These are phyloP conservation scores for Comarum palustre DNA, from an alignment of 306 rosid genomes.

Conservation along the genomic window DNA sequence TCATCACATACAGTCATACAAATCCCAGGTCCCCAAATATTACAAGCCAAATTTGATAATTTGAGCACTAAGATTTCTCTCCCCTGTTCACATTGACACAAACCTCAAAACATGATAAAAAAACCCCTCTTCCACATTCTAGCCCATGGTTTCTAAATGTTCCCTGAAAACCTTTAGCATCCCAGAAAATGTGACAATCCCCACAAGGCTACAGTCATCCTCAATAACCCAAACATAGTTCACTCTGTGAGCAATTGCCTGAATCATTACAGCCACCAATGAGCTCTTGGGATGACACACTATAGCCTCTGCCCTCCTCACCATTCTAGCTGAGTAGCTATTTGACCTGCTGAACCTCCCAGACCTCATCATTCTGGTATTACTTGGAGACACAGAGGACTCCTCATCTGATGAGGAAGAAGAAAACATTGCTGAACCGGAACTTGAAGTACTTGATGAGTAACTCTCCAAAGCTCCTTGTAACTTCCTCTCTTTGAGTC, in stretches of 20 bases:
- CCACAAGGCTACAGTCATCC: constrained; percentile 80
- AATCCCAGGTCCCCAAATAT: constrained; percentile 12
- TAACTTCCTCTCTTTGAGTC: constrained; percentile 59
- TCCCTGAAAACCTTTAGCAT: constrained; percentile 82
- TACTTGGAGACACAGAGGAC: constrained; percentile 32
- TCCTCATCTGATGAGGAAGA: constrained; percentile 76
- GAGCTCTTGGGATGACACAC: constrained; percentile 94
- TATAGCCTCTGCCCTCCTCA: constrained; percentile 77
- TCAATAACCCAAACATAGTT: constrained; percentile 91
- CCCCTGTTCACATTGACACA: constrained; percentile 10
- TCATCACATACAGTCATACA: constrained; percentile 3
- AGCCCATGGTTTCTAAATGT: constrained; percentile 40
- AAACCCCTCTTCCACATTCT: constrained; percentile 3
- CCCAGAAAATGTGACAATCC: constrained; percentile 74
- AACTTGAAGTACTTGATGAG: constrained; percentile 27
- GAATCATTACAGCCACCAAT: constrained; percentile 86
- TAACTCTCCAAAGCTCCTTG: constrained; percentile 60
- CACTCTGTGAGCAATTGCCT: constrained; percentile 92
- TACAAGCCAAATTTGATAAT: constrained; percentile 6
- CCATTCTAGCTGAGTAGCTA: constrained; percentile 80
- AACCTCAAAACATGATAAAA: not conserved
- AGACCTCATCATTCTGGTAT: constrained; percentile 30
- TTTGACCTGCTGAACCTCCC: constrained; percentile 59
- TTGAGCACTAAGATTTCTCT: not conserved
- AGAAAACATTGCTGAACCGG: constrained; percentile 10